These are phyloP conservation scores for Chenopodium suecicum DNA, from an alignment of 148 eudicot species.

Conservation along the genomic window DNA sequence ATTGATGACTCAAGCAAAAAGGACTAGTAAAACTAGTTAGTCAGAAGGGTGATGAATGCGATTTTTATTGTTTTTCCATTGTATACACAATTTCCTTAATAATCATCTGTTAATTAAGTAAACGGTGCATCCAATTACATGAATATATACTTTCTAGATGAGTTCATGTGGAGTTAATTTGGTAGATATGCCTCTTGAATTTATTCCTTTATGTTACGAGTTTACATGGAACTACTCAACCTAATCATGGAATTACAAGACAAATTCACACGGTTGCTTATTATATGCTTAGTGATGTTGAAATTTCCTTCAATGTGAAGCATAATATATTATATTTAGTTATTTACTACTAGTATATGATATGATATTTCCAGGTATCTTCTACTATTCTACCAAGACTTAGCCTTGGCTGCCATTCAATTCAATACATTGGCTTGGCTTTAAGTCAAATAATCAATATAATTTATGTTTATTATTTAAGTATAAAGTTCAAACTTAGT, in stretches of 20 bases:
- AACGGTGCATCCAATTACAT: too few species aligned
- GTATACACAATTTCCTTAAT: too few species aligned
- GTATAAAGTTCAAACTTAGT: too few species aligned
- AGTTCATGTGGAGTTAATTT: too few species aligned
- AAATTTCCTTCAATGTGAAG: neutral
- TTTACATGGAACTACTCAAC: slow-evolving; percentile 5
- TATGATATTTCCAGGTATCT: neutral
- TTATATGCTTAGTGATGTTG: slow-evolving; percentile 3
- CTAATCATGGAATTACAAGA: neutral
- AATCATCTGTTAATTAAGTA: too few species aligned
- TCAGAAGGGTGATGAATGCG: neutral
- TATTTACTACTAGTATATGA: neutral
- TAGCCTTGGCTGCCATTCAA: neutral
- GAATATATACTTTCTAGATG: too few species aligned
- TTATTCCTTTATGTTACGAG: neutral
- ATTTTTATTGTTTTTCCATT: too few species aligned
- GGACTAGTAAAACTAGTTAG: neutral
- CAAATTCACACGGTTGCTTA: slow-evolving; percentile 17
- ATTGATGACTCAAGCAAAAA: neutral
- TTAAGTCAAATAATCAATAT: neutral
- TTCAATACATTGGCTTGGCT: neutral
- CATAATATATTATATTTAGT: neutral
- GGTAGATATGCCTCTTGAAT: neutral
- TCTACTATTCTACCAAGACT: neutral
- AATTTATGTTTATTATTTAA: too few species aligned